Evolutionary conservation across 1,284 basidiomycete genomes (phyloP), one percentile per base, ranked within the genome.

Genomic region (Austroboletus novae-zelandiae): DNA sequence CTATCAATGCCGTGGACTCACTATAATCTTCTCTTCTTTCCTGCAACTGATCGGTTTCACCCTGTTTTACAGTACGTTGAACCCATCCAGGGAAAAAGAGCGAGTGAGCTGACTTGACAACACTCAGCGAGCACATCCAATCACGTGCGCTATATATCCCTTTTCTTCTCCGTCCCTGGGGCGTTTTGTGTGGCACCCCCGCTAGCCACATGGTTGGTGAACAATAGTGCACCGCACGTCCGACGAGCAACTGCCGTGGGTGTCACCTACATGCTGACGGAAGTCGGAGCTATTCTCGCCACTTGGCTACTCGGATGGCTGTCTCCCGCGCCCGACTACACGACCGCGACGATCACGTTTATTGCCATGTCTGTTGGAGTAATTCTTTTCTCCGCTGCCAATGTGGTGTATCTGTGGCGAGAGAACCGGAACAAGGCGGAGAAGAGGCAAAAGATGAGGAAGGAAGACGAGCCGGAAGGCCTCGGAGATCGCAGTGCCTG

Each of bases 201-300:
- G 3, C 46, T 77, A n/a, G 66, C 66, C 1, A 74, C 80, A 0
- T 83, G 81, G 81, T 58, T 68, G 41, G 70, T 82, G n/a, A 84
- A 83, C 61, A 86, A 85, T 62, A 73, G 78, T 17, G 71, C 77
- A 0, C 80, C 81, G 0, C 77, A 81, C 56, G 72, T 73, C 40
- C 70, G 79, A 36, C 74, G 81, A 10, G 81, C 80, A 5, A 78
- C 78, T 0, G 72, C 75, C 9, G 73, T 84, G 40, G 80, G 77
- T 2, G 61, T 79, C 34, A 73, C 70, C 0, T 80, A 79, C 54
- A 72, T 79, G 50, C 60, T 71, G 59, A 75, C 75, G n/a, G 80
- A 83, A 61, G 64, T 67, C 0, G 83, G 81, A 4, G 81, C 78
- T 8, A 80, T 84, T 49, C 70, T 81, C 9, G 72, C 78, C 0